Conservation (phyloP, 768 basidiomycete genomes). For the Amanita inopinata region DNA sequence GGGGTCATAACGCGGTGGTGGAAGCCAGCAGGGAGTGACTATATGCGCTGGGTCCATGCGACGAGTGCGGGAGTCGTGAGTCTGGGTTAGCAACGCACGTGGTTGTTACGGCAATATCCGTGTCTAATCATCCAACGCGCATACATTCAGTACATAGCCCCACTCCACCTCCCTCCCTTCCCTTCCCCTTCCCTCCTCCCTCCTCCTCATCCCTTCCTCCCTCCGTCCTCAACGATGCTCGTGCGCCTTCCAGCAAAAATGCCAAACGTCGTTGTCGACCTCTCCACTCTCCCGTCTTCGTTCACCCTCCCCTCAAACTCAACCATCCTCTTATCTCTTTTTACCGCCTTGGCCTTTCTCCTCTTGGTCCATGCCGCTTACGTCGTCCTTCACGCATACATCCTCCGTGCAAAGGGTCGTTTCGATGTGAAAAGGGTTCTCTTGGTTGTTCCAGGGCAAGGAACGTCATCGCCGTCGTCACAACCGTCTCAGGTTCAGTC, state of each 20-base stretch:
- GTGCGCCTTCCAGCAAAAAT: slow-evolving; percentile 9
- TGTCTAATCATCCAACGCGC: not conserved
- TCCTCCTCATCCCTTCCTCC: slow-evolving; percentile 2
- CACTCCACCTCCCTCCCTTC: not conserved
- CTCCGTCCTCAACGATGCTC: slow-evolving; percentile 8
- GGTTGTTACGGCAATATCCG: slow-evolving; percentile 3
- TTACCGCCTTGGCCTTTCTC: slow-evolving; percentile 11
- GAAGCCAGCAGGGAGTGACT: no score
- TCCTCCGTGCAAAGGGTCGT: slow-evolving; percentile 8
- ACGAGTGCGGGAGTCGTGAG: not conserved
- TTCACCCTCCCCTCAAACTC: slow-evolving; percentile 9
- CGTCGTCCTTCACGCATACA: slow-evolving; percentile 10
- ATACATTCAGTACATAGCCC: slow-evolving; percentile 7
- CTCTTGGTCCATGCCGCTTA: slow-evolving; percentile 8
- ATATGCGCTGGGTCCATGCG: no score
- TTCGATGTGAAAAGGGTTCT: slow-evolving; percentile 10
- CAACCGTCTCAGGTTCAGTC: slow-evolving; percentile 15
- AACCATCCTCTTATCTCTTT: slow-evolving; percentile 16
- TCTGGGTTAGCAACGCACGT: not conserved
- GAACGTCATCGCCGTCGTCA: slow-evolving; percentile 15
- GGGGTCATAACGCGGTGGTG: no score
- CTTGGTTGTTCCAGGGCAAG: slow-evolving; percentile 11
- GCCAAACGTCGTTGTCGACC: slow-evolving; percentile 11
- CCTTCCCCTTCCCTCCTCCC: slow-evolving; percentile 4
- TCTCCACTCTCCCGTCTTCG: slow-evolving; percentile 12